phyloP scores from a whole-genome alignment of 2,329 filamentous ascomycete species.

The Tolypocladium pustulatum region DNA sequence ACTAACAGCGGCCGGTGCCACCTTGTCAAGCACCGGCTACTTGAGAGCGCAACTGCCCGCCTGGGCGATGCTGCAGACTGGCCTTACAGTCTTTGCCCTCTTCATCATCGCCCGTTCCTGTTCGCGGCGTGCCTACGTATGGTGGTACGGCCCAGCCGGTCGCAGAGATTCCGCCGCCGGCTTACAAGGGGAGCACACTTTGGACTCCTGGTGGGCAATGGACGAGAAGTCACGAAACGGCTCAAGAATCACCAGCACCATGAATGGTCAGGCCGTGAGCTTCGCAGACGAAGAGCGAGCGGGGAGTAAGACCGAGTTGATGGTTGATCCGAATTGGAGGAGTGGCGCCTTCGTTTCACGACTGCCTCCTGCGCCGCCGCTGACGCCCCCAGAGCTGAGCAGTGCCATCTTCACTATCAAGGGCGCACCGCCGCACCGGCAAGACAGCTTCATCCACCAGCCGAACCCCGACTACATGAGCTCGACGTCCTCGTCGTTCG shows the following conservation, averaged over 20 bases:
- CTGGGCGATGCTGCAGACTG: slow-evolving; percentile 15
- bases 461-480: slow-evolving; percentile 39
- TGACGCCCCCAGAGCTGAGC: slow-evolving; percentile 37
- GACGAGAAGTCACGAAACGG: slow-evolving; percentile 12
- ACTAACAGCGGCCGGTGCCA: slow-evolving; percentile 17
- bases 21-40: slow-evolving; percentile 15
- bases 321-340: slow-evolving; percentile 16
- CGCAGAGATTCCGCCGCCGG: slow-evolving; percentile 7
- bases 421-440: slow-evolving; percentile 16
- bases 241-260: slow-evolving; percentile 1
- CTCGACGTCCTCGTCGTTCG: slow-evolving; percentile 18
- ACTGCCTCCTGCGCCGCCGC: slow-evolving; percentile 34
- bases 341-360: slow-evolving; percentile 20
- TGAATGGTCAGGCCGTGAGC: slow-evolving; percentile 1
- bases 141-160: slow-evolving; percentile 4
- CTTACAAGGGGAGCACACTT: slow-evolving; percentile 7
- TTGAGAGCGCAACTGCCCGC: slow-evolving; percentile 19
- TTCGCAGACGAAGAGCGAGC: slow-evolving; percentile 5
- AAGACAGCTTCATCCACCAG: slow-evolving; percentile 33
- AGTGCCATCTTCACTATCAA: slow-evolving; percentile 32
- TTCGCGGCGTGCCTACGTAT: slow-evolving; percentile 12
- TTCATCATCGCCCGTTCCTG: slow-evolving; percentile 22
- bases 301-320: slow-evolving; percentile 7
- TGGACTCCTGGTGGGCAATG: slow-evolving; percentile 12
- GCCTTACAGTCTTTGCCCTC: slow-evolving; percentile 23